Percentiles rank a stretch among this genome's conserved stretches.
phyloP scores from a whole-genome alignment of 2,329 filamentous ascomycete species.

The Fusarium sp. region DNA sequence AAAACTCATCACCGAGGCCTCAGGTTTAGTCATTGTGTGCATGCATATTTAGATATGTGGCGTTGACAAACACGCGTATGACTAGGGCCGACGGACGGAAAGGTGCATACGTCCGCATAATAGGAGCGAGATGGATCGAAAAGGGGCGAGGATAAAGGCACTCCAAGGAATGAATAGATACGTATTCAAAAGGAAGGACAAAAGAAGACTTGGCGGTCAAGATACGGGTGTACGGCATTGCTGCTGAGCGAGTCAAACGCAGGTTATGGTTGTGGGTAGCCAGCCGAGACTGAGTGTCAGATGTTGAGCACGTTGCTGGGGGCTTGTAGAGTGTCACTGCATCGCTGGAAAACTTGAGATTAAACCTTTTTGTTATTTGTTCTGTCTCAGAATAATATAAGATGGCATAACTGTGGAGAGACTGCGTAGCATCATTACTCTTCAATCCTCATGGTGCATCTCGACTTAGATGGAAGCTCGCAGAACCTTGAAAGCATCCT shows the following conservation, averaged over 20 bases:
- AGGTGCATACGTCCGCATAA: slow-evolving; percentile 14
- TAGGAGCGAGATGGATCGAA: neutral
- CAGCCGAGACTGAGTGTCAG: slow-evolving; percentile 40
- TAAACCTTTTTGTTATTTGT: neutral
- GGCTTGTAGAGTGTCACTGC: slow-evolving; percentile 5
- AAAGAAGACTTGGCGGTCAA: slow-evolving; percentile 25
- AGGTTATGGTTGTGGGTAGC: slow-evolving; percentile 21
- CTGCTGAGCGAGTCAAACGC: slow-evolving; percentile 28
- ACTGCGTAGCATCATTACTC: neutral
- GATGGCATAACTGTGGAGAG: neutral
- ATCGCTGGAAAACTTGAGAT: neutral
- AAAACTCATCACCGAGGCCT: neutral
- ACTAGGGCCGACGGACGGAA: slow-evolving; percentile 6
- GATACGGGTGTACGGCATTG: slow-evolving; percentile 5
- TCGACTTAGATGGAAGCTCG: slow-evolving; percentile 53
- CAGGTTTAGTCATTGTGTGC: neutral
- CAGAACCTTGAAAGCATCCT: slow-evolving; percentile 59
- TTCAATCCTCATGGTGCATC: neutral
- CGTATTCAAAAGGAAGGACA: neutral
- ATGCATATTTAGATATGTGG: slow-evolving; percentile 12
- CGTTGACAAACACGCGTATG: slow-evolving; percentile 13
- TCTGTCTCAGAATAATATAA: neutral
- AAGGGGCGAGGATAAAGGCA: neutral
- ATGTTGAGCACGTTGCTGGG: slow-evolving; percentile 34
- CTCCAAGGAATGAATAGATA: neutral